These are phyloP conservation scores for Sugiyamaella novakii DNA, from an alignment of 1,139 yeast species.

Conservation along the genomic window DNA sequence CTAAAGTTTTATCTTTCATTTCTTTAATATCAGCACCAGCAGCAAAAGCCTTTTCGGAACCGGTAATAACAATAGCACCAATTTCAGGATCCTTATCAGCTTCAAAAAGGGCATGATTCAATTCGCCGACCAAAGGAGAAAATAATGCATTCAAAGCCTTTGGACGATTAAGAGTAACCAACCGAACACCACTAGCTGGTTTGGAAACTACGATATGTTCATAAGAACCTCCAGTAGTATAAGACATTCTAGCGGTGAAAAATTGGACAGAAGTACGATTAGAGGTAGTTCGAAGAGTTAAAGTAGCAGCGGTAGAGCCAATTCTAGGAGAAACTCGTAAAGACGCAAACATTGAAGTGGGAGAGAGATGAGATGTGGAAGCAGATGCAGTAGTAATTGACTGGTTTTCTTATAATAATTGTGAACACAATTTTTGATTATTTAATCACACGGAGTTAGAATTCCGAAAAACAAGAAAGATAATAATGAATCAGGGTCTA, in stretches of 20 bases:
- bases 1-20: constrained; percentile 47
- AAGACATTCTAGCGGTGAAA: constrained; percentile 24
- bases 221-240: constrained; percentile 41
- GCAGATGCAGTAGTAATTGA: too few species aligned
- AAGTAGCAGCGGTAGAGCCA: constrained; percentile 1
- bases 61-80: constrained; percentile 53
- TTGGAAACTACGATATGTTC: constrained; percentile 46
- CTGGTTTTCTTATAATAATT: too few species aligned
- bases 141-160: constrained; percentile 65
- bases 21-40: constrained; percentile 60
- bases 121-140: constrained; percentile 49
- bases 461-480: too few species aligned
- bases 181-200: constrained; percentile 48
- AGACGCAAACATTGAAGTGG: constrained; percentile 13
- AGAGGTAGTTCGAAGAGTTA: neutral
- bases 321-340: constrained; percentile 5
- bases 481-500: too few species aligned
- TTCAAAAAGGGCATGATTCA: constrained; percentile 45
- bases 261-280: constrained; percentile 2
- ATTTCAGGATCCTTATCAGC: constrained; percentile 47
- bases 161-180: constrained; percentile 65
- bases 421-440: too few species aligned
- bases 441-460: neutral
- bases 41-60: constrained; percentile 51
- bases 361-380: neutral